Evolutionary conservation across 257 asterid species (phyloP), one percentile per base, ranked within the genome.

Genomic region (Primulina huaijiensis): DNA sequence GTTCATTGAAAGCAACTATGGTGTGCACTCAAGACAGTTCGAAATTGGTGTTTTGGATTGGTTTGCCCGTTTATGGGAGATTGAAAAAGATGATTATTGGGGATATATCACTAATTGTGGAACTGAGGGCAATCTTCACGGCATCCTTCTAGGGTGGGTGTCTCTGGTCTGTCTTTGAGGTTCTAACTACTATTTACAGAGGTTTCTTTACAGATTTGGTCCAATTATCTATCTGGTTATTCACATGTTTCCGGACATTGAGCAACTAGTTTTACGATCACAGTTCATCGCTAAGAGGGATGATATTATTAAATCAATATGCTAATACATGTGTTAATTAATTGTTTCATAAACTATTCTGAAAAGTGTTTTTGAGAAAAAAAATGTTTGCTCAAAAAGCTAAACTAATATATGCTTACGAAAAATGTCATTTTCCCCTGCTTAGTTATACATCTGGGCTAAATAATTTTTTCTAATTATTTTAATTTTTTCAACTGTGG

Each of bases 91-190:
- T 77, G 95, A 92, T 60, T 92, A 92, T 74, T 92, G 97, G 96
- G 97, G 98, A 66, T 88, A 92, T 78, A 88, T 92, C 72, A 92
- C 98, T 52, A 92, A 92, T 84, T 90, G 98, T 78, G 98, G 97
- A 50, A 92, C 98, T 46, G 98, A 90, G 85, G 98, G 98, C 37
- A 90, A 92, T 82, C 97, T 92, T 85, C 98, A 92, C 14, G 98
- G 98, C 52, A 84, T 92, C 76, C 92, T 92, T 77, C 84, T 88
- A 61, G 97, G 97, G 98, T 90, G 71, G 67, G 92, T 67, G 20
- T 60, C 30, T 6, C 76, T 62, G 9, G 52, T 37, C 68, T 69
- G 2, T 46, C 74, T 60, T 55, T 56, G 75, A 46, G 21, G 59
- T 34, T 70, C 67, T 30, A 65, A 30, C 63, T 66, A 50, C 25